Evolutionary conservation across 805 yeast genomes (phyloP).

Genomic region (Candida orba): DNA sequence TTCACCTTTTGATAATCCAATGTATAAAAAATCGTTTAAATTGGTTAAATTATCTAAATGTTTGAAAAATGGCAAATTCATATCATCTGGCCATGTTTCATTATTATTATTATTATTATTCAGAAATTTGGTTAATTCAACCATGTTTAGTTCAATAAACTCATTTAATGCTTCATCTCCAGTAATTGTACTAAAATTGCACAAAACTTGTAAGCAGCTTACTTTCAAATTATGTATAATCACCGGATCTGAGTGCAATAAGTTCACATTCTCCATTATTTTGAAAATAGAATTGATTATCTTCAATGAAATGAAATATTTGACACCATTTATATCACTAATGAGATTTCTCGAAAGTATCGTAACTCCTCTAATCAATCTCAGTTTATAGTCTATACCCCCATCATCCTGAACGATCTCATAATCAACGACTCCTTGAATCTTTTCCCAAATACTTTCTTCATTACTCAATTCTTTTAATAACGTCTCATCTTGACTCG

Average conservation of each 20-base stretch:
- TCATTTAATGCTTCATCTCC: conserved; percentile 6
- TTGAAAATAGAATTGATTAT: conserved; percentile 3
- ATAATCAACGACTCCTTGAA: background rate
- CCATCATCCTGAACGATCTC: background rate
- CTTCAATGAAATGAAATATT: conserved; percentile 8
- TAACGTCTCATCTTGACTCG: background rate
- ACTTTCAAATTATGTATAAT: background rate
- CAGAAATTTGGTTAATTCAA: conserved; percentile 7
- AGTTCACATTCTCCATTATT: background rate
- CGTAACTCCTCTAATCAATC: conserved; percentile 40
- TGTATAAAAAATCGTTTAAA: conserved; percentile 12
- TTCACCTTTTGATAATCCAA: conserved; percentile 16
- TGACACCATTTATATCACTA: conserved; percentile 27
- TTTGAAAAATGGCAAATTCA: conserved; percentile 7
- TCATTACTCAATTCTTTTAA: background rate
- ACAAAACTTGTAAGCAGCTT: conserved; percentile 12
- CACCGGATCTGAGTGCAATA: too few relatives aligned
- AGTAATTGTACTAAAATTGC: conserved; percentile 9
- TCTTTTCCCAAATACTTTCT: background rate
- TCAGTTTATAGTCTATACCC: conserved; percentile 12
- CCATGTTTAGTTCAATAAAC: conserved; percentile 4
- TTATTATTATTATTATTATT: background rate
- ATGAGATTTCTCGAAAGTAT: conserved; percentile 44
- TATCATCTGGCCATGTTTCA: conserved; percentile 4
- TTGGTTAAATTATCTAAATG: conserved; percentile 12